phyloP scores from a whole-genome alignment of 2,329 filamentous ascomycete species.

The Paramyrothecium sp. region DNA sequence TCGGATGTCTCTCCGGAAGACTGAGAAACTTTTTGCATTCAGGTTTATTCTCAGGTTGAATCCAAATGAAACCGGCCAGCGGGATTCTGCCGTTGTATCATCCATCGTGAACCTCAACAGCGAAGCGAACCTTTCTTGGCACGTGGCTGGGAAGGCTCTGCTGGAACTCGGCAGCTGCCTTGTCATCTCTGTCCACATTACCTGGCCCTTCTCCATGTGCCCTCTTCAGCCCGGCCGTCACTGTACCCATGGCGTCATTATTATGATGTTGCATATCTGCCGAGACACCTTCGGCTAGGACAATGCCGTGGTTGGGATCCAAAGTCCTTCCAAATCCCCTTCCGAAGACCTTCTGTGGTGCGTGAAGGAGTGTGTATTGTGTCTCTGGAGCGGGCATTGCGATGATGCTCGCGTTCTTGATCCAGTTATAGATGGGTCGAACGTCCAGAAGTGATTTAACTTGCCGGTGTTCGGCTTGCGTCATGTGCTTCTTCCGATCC shows the following conservation, averaged over 20 bases:
- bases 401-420: slow-evolving; percentile 49
- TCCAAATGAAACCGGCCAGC: too few species aligned
- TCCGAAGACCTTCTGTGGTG: slow-evolving; percentile 50
- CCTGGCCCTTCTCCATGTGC: slow-evolving; percentile 11
- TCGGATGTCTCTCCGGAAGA: background rate
- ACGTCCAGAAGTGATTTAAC: slow-evolving; percentile 59
- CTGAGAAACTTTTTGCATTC: background rate
- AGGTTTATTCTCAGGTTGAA: background rate
- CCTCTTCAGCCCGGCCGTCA: slow-evolving; percentile 22
- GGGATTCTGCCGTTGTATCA: slow-evolving; percentile 2
- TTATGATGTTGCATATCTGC: background rate
- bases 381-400: slow-evolving; percentile 21
- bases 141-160: slow-evolving; percentile 19
- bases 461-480: slow-evolving; percentile 58
- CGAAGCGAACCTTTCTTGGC: slow-evolving; percentile 30
- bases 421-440: slow-evolving; percentile 57
- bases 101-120: slow-evolving; percentile 15
- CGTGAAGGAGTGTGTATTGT: slow-evolving; percentile 47
- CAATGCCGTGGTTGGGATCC: slow-evolving; percentile 46
- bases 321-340: slow-evolving; percentile 40
- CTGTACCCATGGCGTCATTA: background rate
- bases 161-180: background rate
- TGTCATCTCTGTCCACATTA: background rate
- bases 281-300: slow-evolving; percentile 21
- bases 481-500: slow-evolving; percentile 71